Evolutionary conservation across 495 filamentous ascomycete species (phyloP).

Genomic region (Penicillium macrosclerotiorum): DNA sequence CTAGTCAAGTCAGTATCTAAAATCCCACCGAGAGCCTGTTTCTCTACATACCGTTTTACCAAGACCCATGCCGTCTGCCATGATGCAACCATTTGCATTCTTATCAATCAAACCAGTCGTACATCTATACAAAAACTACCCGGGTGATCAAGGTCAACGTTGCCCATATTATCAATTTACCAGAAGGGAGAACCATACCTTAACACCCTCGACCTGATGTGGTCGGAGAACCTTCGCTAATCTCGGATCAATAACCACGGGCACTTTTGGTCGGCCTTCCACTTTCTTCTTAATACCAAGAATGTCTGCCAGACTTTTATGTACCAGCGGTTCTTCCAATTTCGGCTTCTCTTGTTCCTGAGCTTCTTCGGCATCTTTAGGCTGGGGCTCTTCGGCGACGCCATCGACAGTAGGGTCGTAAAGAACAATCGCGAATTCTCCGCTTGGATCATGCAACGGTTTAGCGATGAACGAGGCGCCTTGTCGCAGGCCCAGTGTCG

Average conservation of each 20-base stretch:
- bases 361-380: conserved; percentile 50
- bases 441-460: conserved; percentile 89
- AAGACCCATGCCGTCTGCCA: conserved; percentile 99
- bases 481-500: conserved; percentile 79
- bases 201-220: conserved; percentile 98
- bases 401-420: conserved; percentile 95
- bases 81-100: conserved; percentile 96
- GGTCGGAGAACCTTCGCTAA: conserved; percentile 89
- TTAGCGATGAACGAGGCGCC: conserved; percentile 85
- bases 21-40: neutral
- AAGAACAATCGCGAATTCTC: conserved; percentile 94
- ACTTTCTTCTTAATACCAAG: conserved; percentile 90
- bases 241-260: conserved; percentile 93
- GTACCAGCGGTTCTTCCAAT: conserved; percentile 77
- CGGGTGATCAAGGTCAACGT: conserved; percentile 1
- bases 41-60: conserved; percentile 76
- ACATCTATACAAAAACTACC: conserved; percentile 83
- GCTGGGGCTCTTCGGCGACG: conserved; percentile 56
- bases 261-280: conserved; percentile 77
- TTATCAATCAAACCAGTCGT: conserved; percentile 91
- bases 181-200: conserved; percentile 41
- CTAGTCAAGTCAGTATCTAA: conserved; percentile 41
- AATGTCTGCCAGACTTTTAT: conserved; percentile 95
- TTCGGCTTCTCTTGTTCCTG: conserved; percentile 52
- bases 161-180: neutral